Evolutionary conservation across 2,329 filamentous ascomycete species (phyloP).

Genomic region (Fusarium paranaense): DNA sequence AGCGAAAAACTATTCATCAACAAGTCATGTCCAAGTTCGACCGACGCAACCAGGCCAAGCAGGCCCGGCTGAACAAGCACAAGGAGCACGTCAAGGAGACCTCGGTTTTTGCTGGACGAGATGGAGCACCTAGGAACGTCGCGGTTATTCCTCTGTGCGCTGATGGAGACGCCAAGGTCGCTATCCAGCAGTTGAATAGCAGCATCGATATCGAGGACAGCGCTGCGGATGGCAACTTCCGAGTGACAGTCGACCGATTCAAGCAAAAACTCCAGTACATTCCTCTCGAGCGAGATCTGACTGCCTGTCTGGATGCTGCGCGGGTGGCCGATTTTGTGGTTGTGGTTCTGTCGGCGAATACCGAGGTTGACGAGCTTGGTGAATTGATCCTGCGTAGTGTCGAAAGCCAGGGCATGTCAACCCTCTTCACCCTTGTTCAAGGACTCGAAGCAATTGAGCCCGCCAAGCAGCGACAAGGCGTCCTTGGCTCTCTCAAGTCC

Average conservation of each 20-base stretch:
- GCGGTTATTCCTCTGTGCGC: constrained; percentile 87
- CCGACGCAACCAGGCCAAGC: constrained; percentile 92
- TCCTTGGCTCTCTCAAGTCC: constrained; percentile 86
- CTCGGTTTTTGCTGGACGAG: constrained; percentile 85
- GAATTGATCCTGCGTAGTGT: constrained; percentile 88
- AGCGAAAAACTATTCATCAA: constrained; percentile 90
- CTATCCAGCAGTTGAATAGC: constrained; percentile 77
- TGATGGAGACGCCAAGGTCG: constrained; percentile 74
- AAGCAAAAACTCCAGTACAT: constrained; percentile 95
- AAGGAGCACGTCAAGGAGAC: constrained; percentile 83
- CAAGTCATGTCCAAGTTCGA: constrained; percentile 98
- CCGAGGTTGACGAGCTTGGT: constrained; percentile 86
- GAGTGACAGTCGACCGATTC: constrained; percentile 86
- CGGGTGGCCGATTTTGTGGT: constrained; percentile 92
- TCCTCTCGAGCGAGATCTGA: constrained; percentile 77
- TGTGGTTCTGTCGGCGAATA: constrained; percentile 82
- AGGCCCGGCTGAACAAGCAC: constrained; percentile 86
- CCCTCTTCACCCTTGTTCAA: constrained; percentile 87
- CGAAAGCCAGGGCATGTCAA: constrained; percentile 94
- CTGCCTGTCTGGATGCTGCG: constrained; percentile 85
- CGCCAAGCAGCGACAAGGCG: constrained; percentile 79
- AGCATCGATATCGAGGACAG: constrained; percentile 83
- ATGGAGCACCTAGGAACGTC: constrained; percentile 89
- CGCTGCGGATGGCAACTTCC: constrained; percentile 68
- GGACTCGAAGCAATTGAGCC: constrained; percentile 82